Conservation (phyloP, 805 yeast species). For the Wickerhamomyces kurtzmanii region DNA sequence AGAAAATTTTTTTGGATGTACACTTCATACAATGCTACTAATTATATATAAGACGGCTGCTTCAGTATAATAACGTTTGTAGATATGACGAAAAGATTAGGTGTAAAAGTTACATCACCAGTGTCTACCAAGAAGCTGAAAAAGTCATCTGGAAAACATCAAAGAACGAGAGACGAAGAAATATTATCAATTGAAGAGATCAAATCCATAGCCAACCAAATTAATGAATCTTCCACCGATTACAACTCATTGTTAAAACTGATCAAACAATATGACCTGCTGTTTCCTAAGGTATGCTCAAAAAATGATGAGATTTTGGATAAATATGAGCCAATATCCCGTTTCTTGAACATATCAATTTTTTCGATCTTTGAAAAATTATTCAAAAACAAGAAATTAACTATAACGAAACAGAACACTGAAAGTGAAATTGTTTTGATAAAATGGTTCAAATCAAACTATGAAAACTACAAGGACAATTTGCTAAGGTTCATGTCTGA, state of each 20-base stretch:
- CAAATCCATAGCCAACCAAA: too few relatives aligned
- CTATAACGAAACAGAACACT: constrained; percentile 16
- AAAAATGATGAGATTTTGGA: constrained; percentile 10
- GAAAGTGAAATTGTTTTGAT: constrained; percentile 40
- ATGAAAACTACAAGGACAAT: constrained; percentile 39
- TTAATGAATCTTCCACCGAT: too few relatives aligned
- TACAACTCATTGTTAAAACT: neutral
- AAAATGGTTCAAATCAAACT: constrained; percentile 54
- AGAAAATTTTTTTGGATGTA: too few relatives aligned
- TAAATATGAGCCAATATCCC: constrained; percentile 9
- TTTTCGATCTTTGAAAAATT: constrained; percentile 14
- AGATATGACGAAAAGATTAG: too few relatives aligned
- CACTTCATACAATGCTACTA: too few relatives aligned
- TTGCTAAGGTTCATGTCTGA: constrained; percentile 31
- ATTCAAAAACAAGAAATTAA: constrained; percentile 7
- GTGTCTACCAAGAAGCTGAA: too few relatives aligned
- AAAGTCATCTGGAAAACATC: too few relatives aligned
- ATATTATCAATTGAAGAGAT: too few relatives aligned
- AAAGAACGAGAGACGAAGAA: too few relatives aligned
- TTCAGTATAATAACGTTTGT: too few relatives aligned
- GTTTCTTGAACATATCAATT: constrained; percentile 11
- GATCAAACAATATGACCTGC: constrained; percentile 11
- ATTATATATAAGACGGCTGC: too few relatives aligned
- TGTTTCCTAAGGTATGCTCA: constrained; percentile 11
- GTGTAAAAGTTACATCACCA: too few relatives aligned